phyloP scores from a whole-genome alignment of 208 protist genomes.

The Eutreptiella sp. region DNA sequence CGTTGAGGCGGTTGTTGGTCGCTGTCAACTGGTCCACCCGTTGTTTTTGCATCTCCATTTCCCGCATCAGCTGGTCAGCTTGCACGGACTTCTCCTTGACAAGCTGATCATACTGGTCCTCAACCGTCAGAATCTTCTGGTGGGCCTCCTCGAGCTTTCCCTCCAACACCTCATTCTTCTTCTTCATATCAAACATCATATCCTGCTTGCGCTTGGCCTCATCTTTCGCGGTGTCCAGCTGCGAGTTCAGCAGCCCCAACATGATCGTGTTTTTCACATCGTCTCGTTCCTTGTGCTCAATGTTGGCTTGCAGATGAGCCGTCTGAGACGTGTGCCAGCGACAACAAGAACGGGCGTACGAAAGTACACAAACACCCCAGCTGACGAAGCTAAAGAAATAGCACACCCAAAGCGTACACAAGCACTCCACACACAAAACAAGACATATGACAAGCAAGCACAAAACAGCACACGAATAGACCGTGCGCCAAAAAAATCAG shows the following conservation, averaged over 20 bases:
- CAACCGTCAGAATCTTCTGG: conserved; percentile 22
- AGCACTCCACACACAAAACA: no score
- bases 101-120: conserved; percentile 25
- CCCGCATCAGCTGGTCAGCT: conserved; percentile 56
- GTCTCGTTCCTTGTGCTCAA: conserved; percentile 56
- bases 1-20: conserved; percentile 28
- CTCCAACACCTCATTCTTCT: conserved; percentile 47
- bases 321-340: no score
- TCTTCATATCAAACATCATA: conserved; percentile 38
- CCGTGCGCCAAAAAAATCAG: no score
- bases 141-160: conserved; percentile 48
- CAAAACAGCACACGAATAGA: no score
- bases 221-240: conserved; percentile 64
- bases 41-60: conserved; percentile 59
- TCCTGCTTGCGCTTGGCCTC: conserved; percentile 63
- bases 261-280: conserved; percentile 72
- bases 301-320: conserved; percentile 48
- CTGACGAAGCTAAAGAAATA: no score
- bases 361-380: no score
- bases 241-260: conserved; percentile 66
- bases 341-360: no score
- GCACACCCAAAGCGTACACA: no score
- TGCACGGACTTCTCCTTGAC: conserved; percentile 45
- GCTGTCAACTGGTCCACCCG: conserved; percentile 58
- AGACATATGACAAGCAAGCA: no score